Conservation (phyloP, 23 red algal species). For the Gracilaria vermiculophylla region DNA sequence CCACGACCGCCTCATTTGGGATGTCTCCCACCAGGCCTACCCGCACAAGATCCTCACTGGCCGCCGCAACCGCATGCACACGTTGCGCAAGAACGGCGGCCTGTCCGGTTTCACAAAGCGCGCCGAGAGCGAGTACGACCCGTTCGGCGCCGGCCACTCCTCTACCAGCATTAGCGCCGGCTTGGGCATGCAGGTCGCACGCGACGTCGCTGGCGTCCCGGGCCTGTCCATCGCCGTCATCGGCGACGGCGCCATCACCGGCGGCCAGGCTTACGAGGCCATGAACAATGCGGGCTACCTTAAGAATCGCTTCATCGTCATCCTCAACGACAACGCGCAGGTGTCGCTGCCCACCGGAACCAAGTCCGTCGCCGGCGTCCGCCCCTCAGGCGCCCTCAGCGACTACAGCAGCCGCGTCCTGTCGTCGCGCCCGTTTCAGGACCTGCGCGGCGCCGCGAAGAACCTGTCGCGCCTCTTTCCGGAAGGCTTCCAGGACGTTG, state of each 20-base stretch:
- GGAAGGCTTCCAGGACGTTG: slow-evolving; percentile 78
- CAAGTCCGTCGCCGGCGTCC: slow-evolving; percentile 86
- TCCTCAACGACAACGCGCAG: slow-evolving; percentile 97
- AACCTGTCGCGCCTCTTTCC: slow-evolving; percentile 89
- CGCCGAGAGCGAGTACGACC: slow-evolving; percentile 87
- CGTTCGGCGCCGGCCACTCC: slow-evolving; percentile 94
- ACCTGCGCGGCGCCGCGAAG: slow-evolving; percentile 85
- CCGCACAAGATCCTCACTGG: slow-evolving; percentile 99
- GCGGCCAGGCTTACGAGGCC: slow-evolving; percentile 97
- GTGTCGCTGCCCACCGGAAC: slow-evolving; percentile 96
- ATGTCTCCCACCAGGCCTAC: slow-evolving; percentile 96
- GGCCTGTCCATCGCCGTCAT: slow-evolving; percentile 89
- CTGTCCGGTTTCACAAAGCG: slow-evolving; percentile 92
- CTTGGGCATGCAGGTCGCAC: slow-evolving; percentile 88
- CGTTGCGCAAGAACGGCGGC: slow-evolving; percentile 88
- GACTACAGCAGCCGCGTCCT: slow-evolving; percentile 85
- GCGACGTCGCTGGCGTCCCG: slow-evolving; percentile 80
- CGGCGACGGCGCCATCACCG: slow-evolving; percentile 97
- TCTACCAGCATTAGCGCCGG: slow-evolving; percentile 90
- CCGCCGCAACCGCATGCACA: slow-evolving; percentile 82
- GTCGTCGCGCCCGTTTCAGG: slow-evolving; percentile 79
- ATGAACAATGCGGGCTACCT: slow-evolving; percentile 97
- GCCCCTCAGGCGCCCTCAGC: slow-evolving; percentile 85
- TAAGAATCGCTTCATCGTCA: slow-evolving; percentile 94
- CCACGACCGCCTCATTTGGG: slow-evolving; percentile 93